phyloP scores from a whole-genome alignment of 305 asterid species.

The Fraxinus ornus region DNA sequence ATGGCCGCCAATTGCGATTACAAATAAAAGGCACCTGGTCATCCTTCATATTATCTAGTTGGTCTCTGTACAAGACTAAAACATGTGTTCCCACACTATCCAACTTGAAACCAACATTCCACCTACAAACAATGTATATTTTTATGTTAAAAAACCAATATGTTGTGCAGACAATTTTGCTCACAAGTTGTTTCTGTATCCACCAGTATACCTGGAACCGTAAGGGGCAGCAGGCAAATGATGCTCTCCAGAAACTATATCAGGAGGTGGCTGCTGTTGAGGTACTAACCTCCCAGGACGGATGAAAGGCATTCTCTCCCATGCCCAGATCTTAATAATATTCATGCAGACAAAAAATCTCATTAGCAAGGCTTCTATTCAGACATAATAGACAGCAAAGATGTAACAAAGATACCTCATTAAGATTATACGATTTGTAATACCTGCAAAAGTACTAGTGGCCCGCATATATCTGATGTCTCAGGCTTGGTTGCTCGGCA shows the following conservation, averaged over 20 bases:
- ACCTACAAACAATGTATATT: conserved; percentile 36
- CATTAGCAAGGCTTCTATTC: background rate
- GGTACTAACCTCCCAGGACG: conserved; percentile 62
- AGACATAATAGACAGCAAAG: conserved; percentile 20
- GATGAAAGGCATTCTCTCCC: conserved; percentile 63
- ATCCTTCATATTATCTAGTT: conserved; percentile 58
- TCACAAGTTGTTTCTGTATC: conserved; percentile 3
- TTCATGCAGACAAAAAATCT: conserved; percentile 16
- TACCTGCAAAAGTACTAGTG: conserved; percentile 67
- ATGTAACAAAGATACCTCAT: background rate
- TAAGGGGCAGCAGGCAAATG: conserved; percentile 45
- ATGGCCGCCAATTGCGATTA: background rate
- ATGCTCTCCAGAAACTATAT: conserved; percentile 37
- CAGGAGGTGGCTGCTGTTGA: conserved; percentile 39
- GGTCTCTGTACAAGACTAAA: conserved; percentile 55
- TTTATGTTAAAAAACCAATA: background rate
- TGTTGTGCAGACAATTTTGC: background rate
- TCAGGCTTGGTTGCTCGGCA: conserved; percentile 63
- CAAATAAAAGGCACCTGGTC: conserved; percentile 41
- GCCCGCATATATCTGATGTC: conserved; percentile 73
- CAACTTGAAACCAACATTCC: conserved; percentile 67
- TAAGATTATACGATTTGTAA: background rate
- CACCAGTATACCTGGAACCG: conserved; percentile 38
- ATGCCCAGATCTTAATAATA: conserved; percentile 53
- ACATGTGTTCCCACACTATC: conserved; percentile 59